Base-by-base conservation (phyloP, 495 filamentous ascomycete species). In the Choiromyces venosus region DNA sequence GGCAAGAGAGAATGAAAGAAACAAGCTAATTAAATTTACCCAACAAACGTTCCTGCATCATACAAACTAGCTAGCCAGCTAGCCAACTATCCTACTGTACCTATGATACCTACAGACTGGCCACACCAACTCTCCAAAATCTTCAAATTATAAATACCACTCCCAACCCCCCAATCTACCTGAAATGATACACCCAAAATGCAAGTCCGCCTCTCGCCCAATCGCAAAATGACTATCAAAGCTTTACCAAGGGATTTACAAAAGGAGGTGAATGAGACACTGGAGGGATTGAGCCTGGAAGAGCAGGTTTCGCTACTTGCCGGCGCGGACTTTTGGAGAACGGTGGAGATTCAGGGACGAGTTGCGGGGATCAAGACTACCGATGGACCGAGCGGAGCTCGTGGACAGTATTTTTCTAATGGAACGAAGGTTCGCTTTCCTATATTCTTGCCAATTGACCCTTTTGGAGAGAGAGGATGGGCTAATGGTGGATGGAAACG, bases 321-420 rank as follows among this genome's bases (percentile, higher is more conserved):
- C 21, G 91, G 90, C 56, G 87, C 87, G 56, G 91, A 93, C 79
- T 92, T 92, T 81, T 93, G 91, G 91, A 87, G 91, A 69, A 93
- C 91, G 1, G 88, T 86, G 33, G 80, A 89, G 2, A 86, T 94
- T 52, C 87, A 87, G 8, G 85, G 87, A 19, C 87, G 91, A 19
- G 70, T 75, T n/a, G 44, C 73, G 4, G 46, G 70, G 21, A 83
- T 93, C 64, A 91, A 91, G 74, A 89, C 88, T 19, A 92, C 89
- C 52, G 91, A 94, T 83, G 91, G 91, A 3, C 91, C 91, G 7
- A 93, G 93, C 80, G 91, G 91, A 18, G 89, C 91, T 36, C 89
- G 91, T 44, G 91, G 91, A n/a, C 86, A 86, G 21, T 87, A 88
- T 66, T 90, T 89, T 77, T 87, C 87, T 21, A 87, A 86, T 56